A percentile compares a stretch with the other conserved stretches of the same genome.
phyloP scores from a whole-genome alignment of 768 basidiomycete genomes.

The Porpolomopsis calyptriformis region DNA sequence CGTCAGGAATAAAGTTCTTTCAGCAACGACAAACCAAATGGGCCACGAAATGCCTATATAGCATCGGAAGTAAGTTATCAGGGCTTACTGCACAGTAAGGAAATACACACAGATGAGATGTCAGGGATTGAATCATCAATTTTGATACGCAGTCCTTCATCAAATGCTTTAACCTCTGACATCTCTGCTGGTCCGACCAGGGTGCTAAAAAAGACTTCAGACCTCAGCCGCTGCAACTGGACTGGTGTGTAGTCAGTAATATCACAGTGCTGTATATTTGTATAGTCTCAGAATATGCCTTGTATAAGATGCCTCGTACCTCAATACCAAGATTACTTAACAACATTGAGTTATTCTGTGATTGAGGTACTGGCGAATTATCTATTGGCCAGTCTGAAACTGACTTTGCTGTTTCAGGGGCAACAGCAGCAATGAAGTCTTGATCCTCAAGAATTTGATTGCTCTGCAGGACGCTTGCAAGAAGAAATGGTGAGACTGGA shows the following conservation, averaged over 20 bases:
- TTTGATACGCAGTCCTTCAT: not conserved
- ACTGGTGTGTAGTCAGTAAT: not conserved
- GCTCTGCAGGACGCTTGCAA: not conserved
- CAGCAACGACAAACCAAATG: not conserved
- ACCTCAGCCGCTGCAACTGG: not conserved
- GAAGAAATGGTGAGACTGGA: not conserved
- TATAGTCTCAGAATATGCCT: not conserved
- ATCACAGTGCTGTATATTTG: not conserved
- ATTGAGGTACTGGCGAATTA: not conserved
- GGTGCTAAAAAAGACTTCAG: not conserved
- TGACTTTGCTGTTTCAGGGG: not conserved
- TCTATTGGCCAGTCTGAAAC: not conserved
- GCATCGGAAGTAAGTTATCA: not conserved
- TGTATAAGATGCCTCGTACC: not conserved
- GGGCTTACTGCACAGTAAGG: not conserved
- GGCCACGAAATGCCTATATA: not conserved
- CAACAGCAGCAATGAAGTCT: not conserved
- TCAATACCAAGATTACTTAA: not conserved
- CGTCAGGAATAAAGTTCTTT: not conserved
- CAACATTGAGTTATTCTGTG: not conserved
- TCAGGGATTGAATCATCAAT: not conserved
- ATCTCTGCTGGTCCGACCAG: not conserved
- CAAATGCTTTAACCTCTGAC: not conserved
- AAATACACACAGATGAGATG: not conserved
- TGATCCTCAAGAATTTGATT: not conserved